Base-by-base conservation (phyloP, 805 yeast genomes). In the Scheffersomyces spartinae region DNA sequence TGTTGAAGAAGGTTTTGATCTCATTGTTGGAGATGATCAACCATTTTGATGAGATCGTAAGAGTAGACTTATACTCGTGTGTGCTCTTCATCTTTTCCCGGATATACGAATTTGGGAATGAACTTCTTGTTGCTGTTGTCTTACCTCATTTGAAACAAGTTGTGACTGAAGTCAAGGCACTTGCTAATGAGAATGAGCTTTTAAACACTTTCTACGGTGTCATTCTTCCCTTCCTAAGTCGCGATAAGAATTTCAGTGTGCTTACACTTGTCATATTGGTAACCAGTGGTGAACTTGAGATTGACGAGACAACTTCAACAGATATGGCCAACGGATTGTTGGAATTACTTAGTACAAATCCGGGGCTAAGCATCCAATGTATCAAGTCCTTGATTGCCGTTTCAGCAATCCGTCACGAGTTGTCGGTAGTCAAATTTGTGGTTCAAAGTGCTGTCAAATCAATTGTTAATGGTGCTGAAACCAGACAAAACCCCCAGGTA, bases 11-110 rank as follows among this genome's bases (percentile, higher is more conserved):
- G 29, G 56, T 66, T 5, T 68, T 69, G 29, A 55, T 51, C 9
- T 59, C 67, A 2, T 53, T 81, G 13, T 68, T 74, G n/a, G 69
- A 58, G 6, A 78, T 81, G 74, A 62, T 74, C 13, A 61, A 61
- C 9, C 55, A 55, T 17, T 74, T 86, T 38, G 88, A 93, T 0
- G 70, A 61, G 14, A 61, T 77, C 11, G 78, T 83, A 23, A 71
- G 71, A 36, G 48, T 59, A 8, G 97, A 88, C 45, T 52, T 88
- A 15, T 71, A 71, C 42, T 66, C 86, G 1, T 76, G 94, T 39
- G 40, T 80, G 20, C 49, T 86, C 13, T 75, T 65, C 38, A 63
- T 78, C 5, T 66, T 79, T 30, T 69, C 77, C 5, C 59, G 63
- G 38, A 55, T 78, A 26, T 69, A 67, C 41, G 66, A 69, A 38